phyloP scores from a whole-genome alignment of 441 rosid species.

The Eutrema salsugineum region DNA sequence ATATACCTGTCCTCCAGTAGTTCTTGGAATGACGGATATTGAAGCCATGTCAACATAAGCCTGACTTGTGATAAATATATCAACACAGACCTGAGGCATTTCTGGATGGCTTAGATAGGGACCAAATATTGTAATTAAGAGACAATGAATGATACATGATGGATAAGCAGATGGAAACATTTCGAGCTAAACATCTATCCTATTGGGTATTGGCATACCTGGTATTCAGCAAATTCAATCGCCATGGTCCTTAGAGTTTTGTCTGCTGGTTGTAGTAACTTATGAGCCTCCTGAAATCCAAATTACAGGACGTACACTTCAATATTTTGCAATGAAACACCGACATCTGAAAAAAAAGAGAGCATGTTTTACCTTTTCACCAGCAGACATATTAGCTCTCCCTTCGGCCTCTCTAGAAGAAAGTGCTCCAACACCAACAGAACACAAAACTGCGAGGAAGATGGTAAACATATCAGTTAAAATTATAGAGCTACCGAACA shows the following conservation, averaged over 20 bases:
- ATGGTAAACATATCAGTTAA: not conserved
- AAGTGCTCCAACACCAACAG: conserved; percentile 88
- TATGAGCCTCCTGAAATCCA: conserved; percentile 78
- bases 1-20: conserved; percentile 93
- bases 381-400: conserved; percentile 74
- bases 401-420: conserved; percentile 95
- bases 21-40: conserved; percentile 79
- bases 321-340: not conserved
- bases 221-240: conserved; percentile 93
- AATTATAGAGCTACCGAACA: not conserved
- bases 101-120: conserved; percentile 9
- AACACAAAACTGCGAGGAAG: conserved; percentile 62
- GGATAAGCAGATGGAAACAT: not conserved
- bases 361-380: conserved; percentile 61
- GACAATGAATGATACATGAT: not conserved
- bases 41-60: conserved; percentile 85
- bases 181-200: not conserved
- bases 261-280: conserved; percentile 87
- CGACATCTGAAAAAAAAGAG: not conserved
- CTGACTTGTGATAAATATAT: conserved; percentile 82
- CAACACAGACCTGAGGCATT: conserved; percentile 79
- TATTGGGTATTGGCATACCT: conserved; percentile 41
- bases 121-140: not conserved
- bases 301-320: not conserved
- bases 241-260: conserved; percentile 87